A percentile compares a stretch with the other conserved stretches of the same genome.
Evolutionary conservation across 306 rosid genomes (phyloP).

Genomic region (Malus domestica): ASM211411v1 NC_041802.1:31574501-31575000

Average conservation of each 20-base stretch:
- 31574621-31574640: not conserved
- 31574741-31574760: too few relatives aligned
- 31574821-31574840: constrained; percentile 33
- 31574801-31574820: constrained; percentile 8
- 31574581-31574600: not conserved
- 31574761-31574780: not conserved
- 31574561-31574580: constrained; percentile 64
- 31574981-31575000: too few relatives aligned
- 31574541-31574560: constrained; percentile 83
- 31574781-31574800: too few relatives aligned
- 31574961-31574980: too few relatives aligned
- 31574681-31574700: not conserved
- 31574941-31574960: too few relatives aligned
- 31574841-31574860: constrained; percentile 38
- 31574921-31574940: not conserved
- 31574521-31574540: constrained; percentile 73
- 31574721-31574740: too few relatives aligned
- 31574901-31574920: constrained; percentile 1
- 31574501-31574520: constrained; percentile 95
- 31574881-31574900: constrained; percentile 16
- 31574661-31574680: not conserved
- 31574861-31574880: constrained; percentile 30
- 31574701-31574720: not conserved
- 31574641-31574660: not conserved
- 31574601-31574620: not conserved